These are phyloP conservation scores for Epithemia pelagica DNA, from an alignment of 108 stramenopile genomes.

Conservation along the genomic window DNA sequence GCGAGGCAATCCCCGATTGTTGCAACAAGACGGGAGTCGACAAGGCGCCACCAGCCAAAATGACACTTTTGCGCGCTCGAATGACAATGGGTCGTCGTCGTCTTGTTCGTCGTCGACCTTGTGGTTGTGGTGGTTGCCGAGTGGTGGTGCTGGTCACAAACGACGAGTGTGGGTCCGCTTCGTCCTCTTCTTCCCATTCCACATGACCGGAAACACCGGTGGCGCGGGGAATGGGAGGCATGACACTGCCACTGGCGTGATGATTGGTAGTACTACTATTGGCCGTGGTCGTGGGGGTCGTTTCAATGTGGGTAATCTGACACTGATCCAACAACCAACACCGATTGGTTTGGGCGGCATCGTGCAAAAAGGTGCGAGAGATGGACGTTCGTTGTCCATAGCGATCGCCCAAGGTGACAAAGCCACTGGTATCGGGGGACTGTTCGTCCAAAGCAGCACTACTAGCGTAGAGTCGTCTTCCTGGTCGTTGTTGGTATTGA, in stretches of 20 bases:
- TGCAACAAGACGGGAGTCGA: constrained; percentile 46
- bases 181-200: constrained; percentile 18
- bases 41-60: constrained; percentile 39
- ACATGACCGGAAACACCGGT: neutral
- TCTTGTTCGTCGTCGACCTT: constrained; percentile 1
- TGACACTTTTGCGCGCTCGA: constrained; percentile 19
- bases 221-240: neutral
- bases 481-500: neutral
- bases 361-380: neutral
- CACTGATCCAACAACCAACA: neutral
- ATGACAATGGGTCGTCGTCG: constrained; percentile 1
- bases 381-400: neutral
- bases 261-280: neutral
- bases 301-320: neutral
- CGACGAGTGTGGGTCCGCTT: constrained; percentile 9
- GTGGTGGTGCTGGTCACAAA: neutral
- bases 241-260: neutral
- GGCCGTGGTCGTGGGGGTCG: neutral
- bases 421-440: neutral
- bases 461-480: neutral
- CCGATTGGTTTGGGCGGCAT: neutral
- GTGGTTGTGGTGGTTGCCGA: neutral
- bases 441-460: neutral
- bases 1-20: constrained; percentile 23
- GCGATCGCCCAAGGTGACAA: neutral